Percentiles rank a stretch among this genome's conserved stretches.
These are phyloP conservation scores for Coemansia sp. DNA, from an alignment of 192 early-diverging fungal species.

Conservation along the genomic window DNA sequence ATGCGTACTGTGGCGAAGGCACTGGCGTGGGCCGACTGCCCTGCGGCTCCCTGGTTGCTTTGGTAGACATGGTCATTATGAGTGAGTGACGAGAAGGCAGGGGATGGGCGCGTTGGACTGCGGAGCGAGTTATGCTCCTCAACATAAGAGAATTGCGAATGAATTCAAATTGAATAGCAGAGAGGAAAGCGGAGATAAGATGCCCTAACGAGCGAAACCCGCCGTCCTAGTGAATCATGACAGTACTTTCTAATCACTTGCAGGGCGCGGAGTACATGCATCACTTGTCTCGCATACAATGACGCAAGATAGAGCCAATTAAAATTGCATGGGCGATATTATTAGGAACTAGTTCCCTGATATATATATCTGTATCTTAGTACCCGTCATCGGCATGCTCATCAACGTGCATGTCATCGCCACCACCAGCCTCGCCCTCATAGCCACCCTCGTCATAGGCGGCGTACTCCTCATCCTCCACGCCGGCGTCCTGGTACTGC, in stretches of 20 bases:
- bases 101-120: conserved; percentile 1
- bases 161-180: not conserved
- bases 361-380: not conserved
- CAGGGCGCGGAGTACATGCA: not conserved
- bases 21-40: conserved; percentile 8
- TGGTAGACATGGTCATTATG: conserved; percentile 7
- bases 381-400: conserved; percentile 12
- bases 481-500: conserved; percentile 83
- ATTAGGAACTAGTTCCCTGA: not conserved
- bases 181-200: not conserved
- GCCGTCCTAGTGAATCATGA: not conserved
- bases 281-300: not conserved
- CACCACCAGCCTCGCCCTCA: not conserved
- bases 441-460: conserved; percentile 1
- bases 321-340: not conserved
- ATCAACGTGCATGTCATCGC: not conserved
- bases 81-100: not conserved
- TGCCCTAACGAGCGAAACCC: not conserved
- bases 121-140: not conserved
- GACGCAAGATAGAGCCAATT: not conserved
- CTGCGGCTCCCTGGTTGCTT: not conserved
- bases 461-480: not conserved
- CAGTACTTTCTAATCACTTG: not conserved
- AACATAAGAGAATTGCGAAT: not conserved
- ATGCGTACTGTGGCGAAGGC: conserved; percentile 38